Percentiles rank a stretch among this genome's conserved stretches.
phyloP scores from a whole-genome alignment of 2,329 filamentous ascomycete genomes.

The Arthroderma sp. region DNA sequence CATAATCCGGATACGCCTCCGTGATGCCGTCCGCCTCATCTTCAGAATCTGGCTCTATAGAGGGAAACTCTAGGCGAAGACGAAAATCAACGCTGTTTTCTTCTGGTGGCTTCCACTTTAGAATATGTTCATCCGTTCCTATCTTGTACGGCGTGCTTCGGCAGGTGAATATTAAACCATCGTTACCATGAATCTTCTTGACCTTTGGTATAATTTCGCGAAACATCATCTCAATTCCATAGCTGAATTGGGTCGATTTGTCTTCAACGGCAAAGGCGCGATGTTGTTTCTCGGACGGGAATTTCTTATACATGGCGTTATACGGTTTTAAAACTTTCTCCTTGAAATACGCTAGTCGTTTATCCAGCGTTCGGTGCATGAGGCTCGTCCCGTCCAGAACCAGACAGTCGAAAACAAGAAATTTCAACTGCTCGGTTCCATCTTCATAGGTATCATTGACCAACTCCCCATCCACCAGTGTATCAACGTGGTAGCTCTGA shows the following conservation, averaged over 20 bases:
- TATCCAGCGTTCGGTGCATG: conserved; percentile 70
- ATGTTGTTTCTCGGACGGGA: conserved; percentile 53
- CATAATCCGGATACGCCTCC: conserved; percentile 61
- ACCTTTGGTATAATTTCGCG: conserved; percentile 68
- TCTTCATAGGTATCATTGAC: conserved; percentile 66
- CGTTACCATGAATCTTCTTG: conserved; percentile 67
- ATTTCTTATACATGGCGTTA: conserved; percentile 59
- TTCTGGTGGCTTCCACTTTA: conserved; percentile 94
- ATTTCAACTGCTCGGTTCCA: conserved; percentile 59
- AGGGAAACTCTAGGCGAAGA: conserved; percentile 62
- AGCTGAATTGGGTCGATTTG: conserved; percentile 80
- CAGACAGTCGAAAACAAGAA: conserved; percentile 87
- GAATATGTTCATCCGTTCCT: conserved; percentile 82
- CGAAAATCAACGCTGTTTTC: conserved; percentile 95
- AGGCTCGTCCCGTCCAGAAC: conserved; percentile 64
- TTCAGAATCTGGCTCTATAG: conserved; percentile 51
- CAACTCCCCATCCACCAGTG: conserved; percentile 83
- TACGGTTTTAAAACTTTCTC: conserved; percentile 67
- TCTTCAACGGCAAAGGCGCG: conserved; percentile 73
- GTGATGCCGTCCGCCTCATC: conserved; percentile 55
- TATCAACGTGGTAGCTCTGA: conserved; percentile 59
- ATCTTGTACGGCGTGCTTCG: conserved; percentile 71
- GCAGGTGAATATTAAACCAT: conserved; percentile 97
- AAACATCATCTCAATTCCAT: conserved; percentile 88
- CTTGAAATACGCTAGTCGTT: conserved; percentile 76